phyloP scores from a whole-genome alignment of 2,329 filamentous ascomycete species.

The Albifimbria verrucaria region DNA sequence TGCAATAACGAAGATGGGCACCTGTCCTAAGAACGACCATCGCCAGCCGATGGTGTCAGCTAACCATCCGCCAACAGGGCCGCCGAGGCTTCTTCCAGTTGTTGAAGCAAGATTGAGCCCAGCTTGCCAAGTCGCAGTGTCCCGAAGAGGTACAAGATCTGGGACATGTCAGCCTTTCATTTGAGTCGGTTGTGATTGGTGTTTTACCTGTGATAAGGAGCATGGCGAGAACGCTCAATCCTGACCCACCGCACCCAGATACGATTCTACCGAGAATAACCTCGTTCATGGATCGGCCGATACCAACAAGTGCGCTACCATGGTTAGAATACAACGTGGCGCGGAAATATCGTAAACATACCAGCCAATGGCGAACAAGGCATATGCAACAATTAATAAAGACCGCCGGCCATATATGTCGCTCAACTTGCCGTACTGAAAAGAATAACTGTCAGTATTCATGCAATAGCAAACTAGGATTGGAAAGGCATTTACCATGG shows the following conservation, averaged over 20 bases:
- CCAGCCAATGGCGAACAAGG: conserved; percentile 28
- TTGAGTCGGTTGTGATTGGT: not conserved
- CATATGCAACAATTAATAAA: conserved; percentile 22
- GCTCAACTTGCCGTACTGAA: conserved; percentile 25
- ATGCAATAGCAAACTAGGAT: no score
- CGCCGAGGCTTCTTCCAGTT: conserved; percentile 47
- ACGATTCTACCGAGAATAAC: conserved; percentile 50
- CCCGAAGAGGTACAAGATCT: conserved; percentile 49
- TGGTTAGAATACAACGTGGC: not conserved
- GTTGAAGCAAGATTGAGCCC: conserved; percentile 52
- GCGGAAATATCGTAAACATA: conserved; percentile 21
- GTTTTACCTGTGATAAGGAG: conserved; percentile 47
- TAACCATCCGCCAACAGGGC: conserved; percentile 55
- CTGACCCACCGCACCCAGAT: conserved; percentile 49
- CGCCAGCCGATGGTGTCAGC: conserved; percentile 63
- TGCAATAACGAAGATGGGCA: conserved; percentile 51
- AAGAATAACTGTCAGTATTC: no score
- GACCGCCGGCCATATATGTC: conserved; percentile 24
- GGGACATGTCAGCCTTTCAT: conserved; percentile 1
- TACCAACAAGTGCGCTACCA: conserved; percentile 24
- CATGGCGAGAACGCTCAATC: conserved; percentile 47
- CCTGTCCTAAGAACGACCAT: conserved; percentile 59
- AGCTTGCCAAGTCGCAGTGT: conserved; percentile 51
- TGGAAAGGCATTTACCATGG: conserved; percentile 35
- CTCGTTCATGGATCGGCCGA: conserved; percentile 41